phyloP scores from a whole-genome alignment of 2,329 filamentous ascomycete genomes.

The Leptographium galeiforme region DNA sequence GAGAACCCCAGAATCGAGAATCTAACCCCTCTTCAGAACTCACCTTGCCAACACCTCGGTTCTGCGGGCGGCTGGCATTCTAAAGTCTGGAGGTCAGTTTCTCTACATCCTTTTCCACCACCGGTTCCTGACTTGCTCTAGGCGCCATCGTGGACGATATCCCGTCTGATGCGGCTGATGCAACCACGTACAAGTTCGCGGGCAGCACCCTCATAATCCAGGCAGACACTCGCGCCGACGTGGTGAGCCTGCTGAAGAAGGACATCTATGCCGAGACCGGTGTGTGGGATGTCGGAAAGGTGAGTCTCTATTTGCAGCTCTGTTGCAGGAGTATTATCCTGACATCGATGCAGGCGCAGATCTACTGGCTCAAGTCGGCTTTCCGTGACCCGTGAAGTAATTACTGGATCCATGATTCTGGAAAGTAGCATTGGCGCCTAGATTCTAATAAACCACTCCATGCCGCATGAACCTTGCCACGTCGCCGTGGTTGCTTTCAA shows the following conservation, averaged over 20 bases:
- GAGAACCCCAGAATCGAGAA: no score
- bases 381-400: constrained; percentile 11
- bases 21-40: constrained; percentile 14
- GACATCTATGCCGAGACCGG: constrained; percentile 61
- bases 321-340: background rate
- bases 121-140: constrained; percentile 14
- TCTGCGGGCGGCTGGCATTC: constrained; percentile 37
- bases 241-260: constrained; percentile 48
- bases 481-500: background rate
- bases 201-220: constrained; percentile 58
- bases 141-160: constrained; percentile 56
- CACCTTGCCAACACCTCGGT: constrained; percentile 46
- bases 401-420: no score
- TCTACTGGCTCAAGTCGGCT: constrained; percentile 20
- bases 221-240: constrained; percentile 56
- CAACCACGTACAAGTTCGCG: constrained; percentile 51
- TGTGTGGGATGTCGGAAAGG: constrained; percentile 71
- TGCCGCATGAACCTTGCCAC: background rate
- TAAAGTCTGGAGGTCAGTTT: constrained; percentile 50
- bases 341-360: constrained; percentile 14
- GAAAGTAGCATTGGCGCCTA: background rate
- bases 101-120: background rate
- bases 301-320: constrained; percentile 15
- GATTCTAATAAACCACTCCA: background rate
- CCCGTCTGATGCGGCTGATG: constrained; percentile 44